Conservation (phyloP, 2,329 filamentous ascomycete species). For the Metarhizium humberi region DNA sequence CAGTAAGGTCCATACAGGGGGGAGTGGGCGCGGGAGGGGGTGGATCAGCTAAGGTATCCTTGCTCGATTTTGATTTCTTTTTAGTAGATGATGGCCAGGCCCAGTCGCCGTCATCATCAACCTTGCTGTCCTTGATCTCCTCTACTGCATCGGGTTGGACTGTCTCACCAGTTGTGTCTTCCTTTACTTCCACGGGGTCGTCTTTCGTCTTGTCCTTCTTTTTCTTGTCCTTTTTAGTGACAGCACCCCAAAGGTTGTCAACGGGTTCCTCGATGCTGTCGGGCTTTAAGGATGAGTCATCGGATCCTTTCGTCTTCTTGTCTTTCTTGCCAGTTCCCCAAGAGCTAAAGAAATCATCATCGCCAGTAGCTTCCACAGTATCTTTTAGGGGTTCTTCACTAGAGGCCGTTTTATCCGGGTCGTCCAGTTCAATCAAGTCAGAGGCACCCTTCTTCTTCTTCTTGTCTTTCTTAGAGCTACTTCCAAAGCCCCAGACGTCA, state of each 20-base stretch:
- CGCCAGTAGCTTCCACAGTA: slow-evolving; percentile 22
- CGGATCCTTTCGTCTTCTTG: slow-evolving; percentile 26
- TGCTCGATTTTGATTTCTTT: slow-evolving; percentile 33
- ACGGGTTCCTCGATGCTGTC: slow-evolving; percentile 34
- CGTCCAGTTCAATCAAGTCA: slow-evolving; percentile 28
- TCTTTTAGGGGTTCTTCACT: slow-evolving; percentile 18
- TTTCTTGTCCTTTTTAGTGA: slow-evolving; percentile 29
- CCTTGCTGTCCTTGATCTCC: slow-evolving; percentile 32
- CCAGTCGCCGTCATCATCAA: slow-evolving; percentile 32
- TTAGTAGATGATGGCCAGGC: slow-evolving; percentile 32
- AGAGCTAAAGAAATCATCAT: slow-evolving; percentile 45
- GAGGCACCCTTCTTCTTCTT: slow-evolving; percentile 34
- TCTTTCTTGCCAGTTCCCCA: slow-evolving; percentile 47
- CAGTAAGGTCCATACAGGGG: slow-evolving; percentile 35
- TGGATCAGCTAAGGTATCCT: slow-evolving; percentile 29
- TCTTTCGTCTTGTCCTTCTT: slow-evolving; percentile 45
- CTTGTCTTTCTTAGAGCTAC: slow-evolving; percentile 21
- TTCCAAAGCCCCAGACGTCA: slow-evolving; percentile 15
- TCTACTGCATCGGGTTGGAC: slow-evolving; percentile 36
- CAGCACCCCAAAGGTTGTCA: slow-evolving; percentile 29
- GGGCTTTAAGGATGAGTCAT: slow-evolving; percentile 25
- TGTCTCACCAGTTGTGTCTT: slow-evolving; percentile 35
- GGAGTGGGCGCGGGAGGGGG: slow-evolving; percentile 40
- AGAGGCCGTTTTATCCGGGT: slow-evolving; percentile 13
- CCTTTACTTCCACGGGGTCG: slow-evolving; percentile 35